Evolutionary conservation across 2,329 filamentous ascomycete species (phyloP), one percentile per base, ranked within the genome.

Genomic region (Seiridium cupressi): DNA sequence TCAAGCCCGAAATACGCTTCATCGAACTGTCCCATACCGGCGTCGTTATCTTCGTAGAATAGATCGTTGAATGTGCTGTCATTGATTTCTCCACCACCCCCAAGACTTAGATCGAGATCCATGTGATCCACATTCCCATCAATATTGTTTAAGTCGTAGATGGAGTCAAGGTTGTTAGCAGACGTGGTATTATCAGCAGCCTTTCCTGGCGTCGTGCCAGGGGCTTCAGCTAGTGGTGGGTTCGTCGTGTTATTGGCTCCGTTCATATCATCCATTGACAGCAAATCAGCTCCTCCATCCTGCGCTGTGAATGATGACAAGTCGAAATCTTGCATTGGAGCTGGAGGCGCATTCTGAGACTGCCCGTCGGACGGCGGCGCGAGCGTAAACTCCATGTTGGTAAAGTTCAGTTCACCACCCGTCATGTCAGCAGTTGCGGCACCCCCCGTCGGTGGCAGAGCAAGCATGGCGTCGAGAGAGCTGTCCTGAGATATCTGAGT

Each of bases 321-420:
- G 58, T 83, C 81, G 64, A 83, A 82, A 4, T 77, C 73, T 5
- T 74, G 69, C 60, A 79, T 78, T 26, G 70, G 66, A 42, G 61
- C 72, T 11, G 65, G 66, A 40, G 67, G 69, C 2, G 72, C 72
- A 4, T 68, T 67, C 34, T 67, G 65, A 6, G 67, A 58, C 64
- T 34, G 62, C 51, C 63, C 70, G 59, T 70, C 70, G 54, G 71
- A 74, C 7, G 76, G 63, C 0, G 82, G 79, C 1, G 80, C 83
- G 4, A 85, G 73, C 0, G 81, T 79, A 63, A 86, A 86, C 42
- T 82, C 77, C 81, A 85, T 85, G 63, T 85, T 76, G 11, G 83
- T 85, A 64, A 85, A 86, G 62, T 79, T 79, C 6, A 80, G 74
- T 56, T 79, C 77, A n/a, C 76, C 69, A 51, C 73, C 70, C 18